Evolutionary conservation across 805 yeast genomes (phyloP).

Genomic region (Metschnikowia amazonensis): DNA sequence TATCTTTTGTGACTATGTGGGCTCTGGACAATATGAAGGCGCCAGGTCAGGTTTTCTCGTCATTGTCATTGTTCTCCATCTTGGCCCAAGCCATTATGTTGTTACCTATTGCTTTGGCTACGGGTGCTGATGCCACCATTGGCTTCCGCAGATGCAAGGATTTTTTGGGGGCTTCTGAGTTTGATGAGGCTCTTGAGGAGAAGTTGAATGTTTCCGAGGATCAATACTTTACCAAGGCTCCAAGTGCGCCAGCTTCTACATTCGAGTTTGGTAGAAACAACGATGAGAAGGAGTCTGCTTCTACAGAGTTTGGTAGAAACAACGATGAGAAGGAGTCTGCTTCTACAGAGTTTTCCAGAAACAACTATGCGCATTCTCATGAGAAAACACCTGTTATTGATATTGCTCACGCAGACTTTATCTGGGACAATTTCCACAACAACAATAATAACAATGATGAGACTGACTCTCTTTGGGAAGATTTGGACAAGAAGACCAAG

Average conservation of each 20-base stretch:
- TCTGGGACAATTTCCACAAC: slow-evolving; percentile 13
- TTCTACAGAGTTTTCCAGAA: no score
- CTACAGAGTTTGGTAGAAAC: no score
- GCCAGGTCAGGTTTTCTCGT: slow-evolving; percentile 40
- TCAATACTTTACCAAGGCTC: slow-evolving; percentile 9
- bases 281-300: no score
- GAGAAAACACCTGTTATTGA: slow-evolving; percentile 6
- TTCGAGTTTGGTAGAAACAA: background rate
- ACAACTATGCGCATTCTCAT: background rate
- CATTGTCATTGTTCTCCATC: slow-evolving; percentile 39
- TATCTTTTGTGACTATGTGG: slow-evolving; percentile 44
- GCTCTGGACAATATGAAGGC: slow-evolving; percentile 38
- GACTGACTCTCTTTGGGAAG: slow-evolving; percentile 10
- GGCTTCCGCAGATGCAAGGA: slow-evolving; percentile 32
- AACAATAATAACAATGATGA: slow-evolving; percentile 2
- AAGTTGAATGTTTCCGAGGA: slow-evolving; percentile 9
- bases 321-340: no score
- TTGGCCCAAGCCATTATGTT: slow-evolving; percentile 44
- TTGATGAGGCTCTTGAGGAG: slow-evolving; percentile 12
- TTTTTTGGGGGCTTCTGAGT: slow-evolving; percentile 21
- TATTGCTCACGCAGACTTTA: slow-evolving; percentile 13
- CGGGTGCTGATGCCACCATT: slow-evolving; percentile 43
- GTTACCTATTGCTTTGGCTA: slow-evolving; percentile 41
- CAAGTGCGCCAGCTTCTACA: background rate
- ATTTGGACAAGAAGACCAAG: slow-evolving; percentile 11